Conservation (phyloP, 768 basidiomycete genomes). For the Psilocybe azurescens region DNA sequence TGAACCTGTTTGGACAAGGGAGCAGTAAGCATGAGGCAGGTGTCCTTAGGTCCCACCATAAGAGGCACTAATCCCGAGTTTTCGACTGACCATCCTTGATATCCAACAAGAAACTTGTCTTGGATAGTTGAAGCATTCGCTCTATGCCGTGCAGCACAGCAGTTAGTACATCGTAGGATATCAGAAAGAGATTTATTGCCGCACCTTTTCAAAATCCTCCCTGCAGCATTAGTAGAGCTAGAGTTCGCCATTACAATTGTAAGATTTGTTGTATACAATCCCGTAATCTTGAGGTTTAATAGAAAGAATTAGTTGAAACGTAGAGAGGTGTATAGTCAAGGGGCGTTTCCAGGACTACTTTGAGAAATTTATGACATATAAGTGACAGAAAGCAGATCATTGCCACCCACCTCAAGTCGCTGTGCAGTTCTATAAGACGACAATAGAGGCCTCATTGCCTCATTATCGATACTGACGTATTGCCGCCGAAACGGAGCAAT, state of each 20-base stretch:
- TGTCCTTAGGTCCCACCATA: neutral
- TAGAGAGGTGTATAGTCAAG: neutral
- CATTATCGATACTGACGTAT: neutral
- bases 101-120: constrained; percentile 84
- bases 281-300: neutral
- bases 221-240: constrained; percentile 26
- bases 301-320: neutral
- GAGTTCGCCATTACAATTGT: constrained; percentile 31
- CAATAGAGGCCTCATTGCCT: neutral
- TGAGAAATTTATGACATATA: neutral
- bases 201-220: constrained; percentile 50
- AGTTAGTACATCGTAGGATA: neutral
- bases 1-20: constrained; percentile 57
- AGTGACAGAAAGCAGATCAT: neutral
- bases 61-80: neutral
- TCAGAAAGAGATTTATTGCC: constrained; percentile 4
- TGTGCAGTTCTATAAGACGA: too few relatives aligned
- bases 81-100: constrained; percentile 78
- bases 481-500: neutral
- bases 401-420: too few relatives aligned
- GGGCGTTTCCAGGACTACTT: neutral
- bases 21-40: neutral
- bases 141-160: constrained; percentile 36
- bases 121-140: constrained; percentile 80
- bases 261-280: neutral